Evolutionary conservation across 306 rosid genomes (phyloP).

Genomic region (Vicia faba): DNA sequence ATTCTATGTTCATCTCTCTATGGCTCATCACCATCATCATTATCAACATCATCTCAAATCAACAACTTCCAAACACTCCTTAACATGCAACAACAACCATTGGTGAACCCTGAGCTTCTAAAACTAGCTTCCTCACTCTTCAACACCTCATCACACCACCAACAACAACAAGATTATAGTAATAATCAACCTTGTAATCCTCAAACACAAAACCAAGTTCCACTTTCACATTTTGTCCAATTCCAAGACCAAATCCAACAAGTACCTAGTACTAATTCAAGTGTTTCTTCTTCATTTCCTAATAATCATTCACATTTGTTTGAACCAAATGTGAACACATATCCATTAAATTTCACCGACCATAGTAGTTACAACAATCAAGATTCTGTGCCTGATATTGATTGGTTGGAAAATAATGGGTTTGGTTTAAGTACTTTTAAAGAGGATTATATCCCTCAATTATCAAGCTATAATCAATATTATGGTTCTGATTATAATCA

Average conservation of each 20-base stretch:
- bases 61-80: conserved; percentile 52
- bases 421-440: conserved; percentile 31
- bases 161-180: conserved; percentile 28
- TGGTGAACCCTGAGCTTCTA: conserved; percentile 65
- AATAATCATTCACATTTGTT: conserved; percentile 38
- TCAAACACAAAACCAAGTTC: conserved; percentile 40
- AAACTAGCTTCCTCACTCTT: conserved; percentile 73
- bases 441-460: conserved; percentile 39
- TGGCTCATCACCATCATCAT: conserved; percentile 37
- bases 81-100: conserved; percentile 40
- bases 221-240: conserved; percentile 40
- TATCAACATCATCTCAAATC: too few species aligned
- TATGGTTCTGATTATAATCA: conserved; percentile 36
- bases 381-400: conserved; percentile 27
- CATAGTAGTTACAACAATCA: conserved; percentile 42
- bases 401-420: conserved; percentile 46
- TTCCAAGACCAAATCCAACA: conserved; percentile 38
- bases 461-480: conserved; percentile 42
- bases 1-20: conserved; percentile 59
- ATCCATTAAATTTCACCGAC: conserved; percentile 43
- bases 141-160: conserved; percentile 46
- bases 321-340: conserved; percentile 43
- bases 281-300: conserved; percentile 48
- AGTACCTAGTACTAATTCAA: background rate
- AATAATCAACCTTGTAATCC: conserved; percentile 39